A percentile compares a stretch with the other conserved stretches of the same genome.
These are phyloP conservation scores for Pseudogymnoascus sp. DNA, from an alignment of 2,329 filamentous ascomycete species.

Conservation along the genomic window DNA sequence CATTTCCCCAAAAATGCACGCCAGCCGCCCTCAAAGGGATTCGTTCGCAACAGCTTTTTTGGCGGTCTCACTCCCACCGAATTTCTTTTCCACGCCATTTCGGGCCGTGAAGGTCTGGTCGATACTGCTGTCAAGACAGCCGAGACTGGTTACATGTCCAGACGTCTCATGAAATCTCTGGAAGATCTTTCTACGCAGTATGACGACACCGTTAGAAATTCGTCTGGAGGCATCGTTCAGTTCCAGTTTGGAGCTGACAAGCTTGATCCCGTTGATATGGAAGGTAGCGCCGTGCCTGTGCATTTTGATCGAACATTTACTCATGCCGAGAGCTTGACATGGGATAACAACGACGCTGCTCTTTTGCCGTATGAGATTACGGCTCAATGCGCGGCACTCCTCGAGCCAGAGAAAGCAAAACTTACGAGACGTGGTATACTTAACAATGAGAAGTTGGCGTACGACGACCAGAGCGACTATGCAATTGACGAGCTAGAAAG, in stretches of 20 bases:
- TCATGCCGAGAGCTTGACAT: constrained; percentile 68
- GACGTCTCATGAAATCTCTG: constrained; percentile 93
- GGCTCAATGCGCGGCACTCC: constrained; percentile 56
- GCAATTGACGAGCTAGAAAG: constrained; percentile 74
- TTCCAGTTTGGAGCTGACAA: constrained; percentile 97
- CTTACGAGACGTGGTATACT: constrained; percentile 54
- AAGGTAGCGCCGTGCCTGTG: constrained; percentile 85
- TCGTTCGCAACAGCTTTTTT: constrained; percentile 96
- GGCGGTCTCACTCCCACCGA: constrained; percentile 82
- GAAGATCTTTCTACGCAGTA: constrained; percentile 93
- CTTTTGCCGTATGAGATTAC: constrained; percentile 69
- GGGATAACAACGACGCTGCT: constrained; percentile 66
- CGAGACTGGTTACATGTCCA: constrained; percentile 98
- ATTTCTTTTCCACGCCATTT: constrained; percentile 97
- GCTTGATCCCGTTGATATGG: constrained; percentile 95
- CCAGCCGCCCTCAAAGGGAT: constrained; percentile 90
- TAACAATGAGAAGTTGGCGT: constrained; percentile 55
- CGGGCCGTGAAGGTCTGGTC: constrained; percentile 93
- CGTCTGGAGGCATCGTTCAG: constrained; percentile 80
- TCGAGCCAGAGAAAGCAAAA: constrained; percentile 60
- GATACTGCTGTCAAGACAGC: constrained; percentile 99
- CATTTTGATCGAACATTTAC: constrained; percentile 87
- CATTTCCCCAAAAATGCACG: constrained; percentile 92
- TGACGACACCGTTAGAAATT: constrained; percentile 90
- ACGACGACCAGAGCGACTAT: constrained; percentile 61